Evolutionary conservation across 2,329 filamentous ascomycete species (phyloP).

Genomic region (Periconia digitata): DNA sequence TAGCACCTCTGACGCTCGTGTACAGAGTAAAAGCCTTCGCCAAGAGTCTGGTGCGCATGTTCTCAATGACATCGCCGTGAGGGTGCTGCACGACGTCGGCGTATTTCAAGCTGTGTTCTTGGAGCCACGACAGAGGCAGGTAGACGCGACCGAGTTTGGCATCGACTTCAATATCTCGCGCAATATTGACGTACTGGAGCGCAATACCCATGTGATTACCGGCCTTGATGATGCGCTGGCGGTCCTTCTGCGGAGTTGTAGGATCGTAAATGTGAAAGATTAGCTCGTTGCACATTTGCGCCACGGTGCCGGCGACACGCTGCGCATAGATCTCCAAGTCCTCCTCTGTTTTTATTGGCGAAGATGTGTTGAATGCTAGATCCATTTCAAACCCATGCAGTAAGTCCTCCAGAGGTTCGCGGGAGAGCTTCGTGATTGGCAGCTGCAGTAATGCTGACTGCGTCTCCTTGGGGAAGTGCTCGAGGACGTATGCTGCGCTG

Average conservation of each 20-base stretch:
- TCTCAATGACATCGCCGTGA: constrained; percentile 50
- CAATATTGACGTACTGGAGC: constrained; percentile 77
- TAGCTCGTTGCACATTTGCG: constrained; percentile 67
- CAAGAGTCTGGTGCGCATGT: constrained; percentile 57
- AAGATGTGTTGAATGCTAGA: constrained; percentile 53
- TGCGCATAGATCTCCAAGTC: constrained; percentile 65
- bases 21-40: constrained; percentile 65
- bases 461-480: constrained; percentile 56
- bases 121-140: constrained; percentile 65
- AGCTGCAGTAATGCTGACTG: constrained; percentile 62
- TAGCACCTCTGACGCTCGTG: constrained; percentile 54
- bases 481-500: constrained; percentile 41
- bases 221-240: constrained; percentile 54
- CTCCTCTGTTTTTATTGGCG: constrained; percentile 59
- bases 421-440: constrained; percentile 59
- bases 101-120: constrained; percentile 57
- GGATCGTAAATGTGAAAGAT: constrained; percentile 61
- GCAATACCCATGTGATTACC: constrained; percentile 70
- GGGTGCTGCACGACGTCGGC: constrained; percentile 58
- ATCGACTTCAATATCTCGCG: constrained; percentile 70
- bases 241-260: constrained; percentile 32
- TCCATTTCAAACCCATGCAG: constrained; percentile 71
- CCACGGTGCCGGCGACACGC: constrained; percentile 73
- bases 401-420: constrained; percentile 63
- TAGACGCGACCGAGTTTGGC: constrained; percentile 68